Conservation (phyloP, 306 rosid species). For the Gastrolobium villosum region DNA sequence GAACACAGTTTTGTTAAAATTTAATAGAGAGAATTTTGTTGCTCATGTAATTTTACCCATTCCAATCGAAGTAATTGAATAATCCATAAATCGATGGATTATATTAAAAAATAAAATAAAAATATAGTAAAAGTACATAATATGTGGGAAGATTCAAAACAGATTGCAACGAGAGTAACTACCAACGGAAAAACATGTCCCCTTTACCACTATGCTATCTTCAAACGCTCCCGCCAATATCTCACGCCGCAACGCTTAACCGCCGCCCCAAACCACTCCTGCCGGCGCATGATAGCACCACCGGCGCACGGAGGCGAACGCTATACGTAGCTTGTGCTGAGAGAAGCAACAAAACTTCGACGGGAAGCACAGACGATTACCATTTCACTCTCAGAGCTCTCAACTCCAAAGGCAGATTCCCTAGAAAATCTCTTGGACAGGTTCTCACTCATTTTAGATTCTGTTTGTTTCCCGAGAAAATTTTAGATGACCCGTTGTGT, state of each 20-base stretch:
- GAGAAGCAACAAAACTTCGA: constrained; percentile 41
- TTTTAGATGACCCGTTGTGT: neutral
- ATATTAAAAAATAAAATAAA: no score
- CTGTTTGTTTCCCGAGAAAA: constrained; percentile 30
- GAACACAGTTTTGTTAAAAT: no score
- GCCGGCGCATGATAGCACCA: constrained; percentile 34
- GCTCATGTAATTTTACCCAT: no score
- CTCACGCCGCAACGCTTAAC: constrained; percentile 8
- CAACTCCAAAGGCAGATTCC: constrained; percentile 86
- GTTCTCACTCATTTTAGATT: constrained; percentile 42
- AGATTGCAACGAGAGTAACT: constrained; percentile 32
- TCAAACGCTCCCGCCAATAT: constrained; percentile 71
- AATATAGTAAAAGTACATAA: no score
- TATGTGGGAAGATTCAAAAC: constrained; percentile 4
- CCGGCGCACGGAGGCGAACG: constrained; percentile 36
- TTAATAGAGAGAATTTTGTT: no score
- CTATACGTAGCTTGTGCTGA: constrained; percentile 47
- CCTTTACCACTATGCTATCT: constrained; percentile 47
- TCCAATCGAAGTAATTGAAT: no score
- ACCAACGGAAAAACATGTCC: constrained; percentile 52
- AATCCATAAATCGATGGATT: no score
- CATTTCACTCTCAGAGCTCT: constrained; percentile 84
- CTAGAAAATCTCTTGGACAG: constrained; percentile 94
- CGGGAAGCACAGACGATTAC: constrained; percentile 66
- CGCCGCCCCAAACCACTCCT: constrained; percentile 36